Evolutionary conservation across 345 rosid species (phyloP).

Genomic region (Tarenaya hassleriana): DNA sequence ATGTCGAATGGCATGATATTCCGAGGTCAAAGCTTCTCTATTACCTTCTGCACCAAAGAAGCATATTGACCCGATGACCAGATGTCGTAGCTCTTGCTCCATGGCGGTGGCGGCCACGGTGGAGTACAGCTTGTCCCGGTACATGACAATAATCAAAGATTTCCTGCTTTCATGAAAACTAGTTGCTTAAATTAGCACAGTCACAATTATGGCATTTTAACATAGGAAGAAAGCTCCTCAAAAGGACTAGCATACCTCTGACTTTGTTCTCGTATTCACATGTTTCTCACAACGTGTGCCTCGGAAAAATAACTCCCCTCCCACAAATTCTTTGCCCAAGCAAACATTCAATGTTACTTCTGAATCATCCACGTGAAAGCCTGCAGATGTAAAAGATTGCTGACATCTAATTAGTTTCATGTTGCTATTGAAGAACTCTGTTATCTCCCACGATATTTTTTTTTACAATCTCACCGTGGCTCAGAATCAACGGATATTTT

Average conservation of each 20-base stretch:
- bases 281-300: slow-evolving; percentile 92
- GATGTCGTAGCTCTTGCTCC: slow-evolving; percentile 93
- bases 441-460: neutral
- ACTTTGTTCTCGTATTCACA: slow-evolving; percentile 64
- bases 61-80: slow-evolving; percentile 78
- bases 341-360: slow-evolving; percentile 95
- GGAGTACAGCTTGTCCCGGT: slow-evolving; percentile 84
- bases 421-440: neutral
- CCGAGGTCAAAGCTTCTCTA: slow-evolving; percentile 1
- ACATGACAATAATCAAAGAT: slow-evolving; percentile 64
- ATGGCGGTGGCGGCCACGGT: slow-evolving; percentile 93
- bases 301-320: slow-evolving; percentile 85
- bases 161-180: slow-evolving; percentile 42
- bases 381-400: slow-evolving; percentile 34
- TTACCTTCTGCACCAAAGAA: slow-evolving; percentile 97
- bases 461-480: no score
- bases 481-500: neutral
- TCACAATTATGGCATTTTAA: neutral
- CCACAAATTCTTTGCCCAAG: slow-evolving; percentile 86
- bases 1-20: neutral
- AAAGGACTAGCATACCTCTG: slow-evolving; percentile 53
- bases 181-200: slow-evolving; percentile 1
- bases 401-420: neutral
- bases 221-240: slow-evolving; percentile 14
- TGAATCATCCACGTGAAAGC: slow-evolving; percentile 97